These are phyloP conservation scores for Penicillium mononematosum DNA, from an alignment of 495 filamentous ascomycete genomes.

Conservation along the genomic window DNA sequence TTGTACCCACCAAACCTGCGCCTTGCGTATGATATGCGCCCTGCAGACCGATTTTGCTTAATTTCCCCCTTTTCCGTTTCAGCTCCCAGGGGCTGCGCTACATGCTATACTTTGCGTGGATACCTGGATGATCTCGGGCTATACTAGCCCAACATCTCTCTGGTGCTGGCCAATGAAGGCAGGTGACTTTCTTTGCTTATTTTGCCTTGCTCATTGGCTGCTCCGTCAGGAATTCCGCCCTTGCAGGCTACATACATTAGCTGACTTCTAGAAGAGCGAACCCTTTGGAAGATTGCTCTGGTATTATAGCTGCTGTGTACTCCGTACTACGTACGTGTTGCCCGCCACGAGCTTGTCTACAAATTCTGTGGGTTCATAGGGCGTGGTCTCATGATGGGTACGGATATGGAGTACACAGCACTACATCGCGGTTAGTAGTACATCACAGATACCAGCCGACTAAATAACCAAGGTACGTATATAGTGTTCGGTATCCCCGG, in stretches of 20 bases:
- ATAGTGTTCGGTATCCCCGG: background rate
- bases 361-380: background rate
- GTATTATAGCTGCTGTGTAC: background rate
- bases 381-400: background rate
- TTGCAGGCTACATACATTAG: background rate
- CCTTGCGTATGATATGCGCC: background rate
- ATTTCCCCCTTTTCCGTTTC: background rate
- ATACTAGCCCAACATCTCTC: background rate
- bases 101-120: conserved; percentile 1
- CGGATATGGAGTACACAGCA: background rate
- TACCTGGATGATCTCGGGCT: conserved; percentile 3
- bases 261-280: background rate
- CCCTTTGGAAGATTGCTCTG: background rate
- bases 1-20: background rate
- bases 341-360: background rate
- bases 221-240: background rate
- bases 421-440: background rate
- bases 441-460: background rate
- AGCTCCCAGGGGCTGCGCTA: background rate
- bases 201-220: background rate
- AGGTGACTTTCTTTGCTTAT: background rate
- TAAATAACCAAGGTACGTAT: background rate
- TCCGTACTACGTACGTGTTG: background rate
- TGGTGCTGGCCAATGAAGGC: background rate
- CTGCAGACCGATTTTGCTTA: background rate